These are phyloP conservation scores for Glutinoglossum americanum DNA, from an alignment of 495 filamentous ascomycete species.

Conservation along the genomic window DNA sequence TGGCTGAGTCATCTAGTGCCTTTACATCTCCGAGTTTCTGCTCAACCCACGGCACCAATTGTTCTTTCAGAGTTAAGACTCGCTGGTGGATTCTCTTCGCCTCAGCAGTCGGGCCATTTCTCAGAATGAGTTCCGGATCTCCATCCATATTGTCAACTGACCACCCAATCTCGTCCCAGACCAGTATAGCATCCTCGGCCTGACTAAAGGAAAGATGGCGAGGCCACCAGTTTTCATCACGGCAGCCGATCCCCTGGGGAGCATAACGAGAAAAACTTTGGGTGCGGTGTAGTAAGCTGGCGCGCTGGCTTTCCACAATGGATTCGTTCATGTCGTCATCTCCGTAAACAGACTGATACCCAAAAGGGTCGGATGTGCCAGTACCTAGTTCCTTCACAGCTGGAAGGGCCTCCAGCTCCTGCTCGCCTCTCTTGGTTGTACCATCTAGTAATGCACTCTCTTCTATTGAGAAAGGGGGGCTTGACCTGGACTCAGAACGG, in stretches of 20 bases:
- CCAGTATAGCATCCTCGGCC: constrained; percentile 72
- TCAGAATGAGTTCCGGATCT: constrained; percentile 17
- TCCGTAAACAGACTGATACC: background rate
- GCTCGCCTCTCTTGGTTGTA: background rate
- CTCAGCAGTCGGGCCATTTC: constrained; percentile 32
- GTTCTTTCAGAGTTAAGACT: constrained; percentile 25
- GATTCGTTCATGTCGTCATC: background rate
- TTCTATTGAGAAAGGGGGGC: background rate
- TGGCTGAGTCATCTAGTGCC: constrained; percentile 35
- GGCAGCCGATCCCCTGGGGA: constrained; percentile 13
- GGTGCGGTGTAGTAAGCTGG: constrained; percentile 13
- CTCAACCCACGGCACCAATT: constrained; percentile 43
- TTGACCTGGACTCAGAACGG: background rate
- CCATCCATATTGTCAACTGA: constrained; percentile 6
- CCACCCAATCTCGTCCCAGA: constrained; percentile 31
- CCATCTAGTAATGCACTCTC: background rate
- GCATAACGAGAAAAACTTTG: constrained; percentile 25
- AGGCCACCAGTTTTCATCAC: constrained; percentile 41
- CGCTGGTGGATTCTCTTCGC: constrained; percentile 33
- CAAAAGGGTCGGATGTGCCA: background rate
- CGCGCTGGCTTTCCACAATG: background rate
- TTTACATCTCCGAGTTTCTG: constrained; percentile 39
- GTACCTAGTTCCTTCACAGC: background rate
- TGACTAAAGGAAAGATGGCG: constrained; percentile 72
- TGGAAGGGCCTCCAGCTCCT: background rate